Base-by-base conservation (phyloP, 805 yeast species). In the Lipomyces yamadae region DNA sequence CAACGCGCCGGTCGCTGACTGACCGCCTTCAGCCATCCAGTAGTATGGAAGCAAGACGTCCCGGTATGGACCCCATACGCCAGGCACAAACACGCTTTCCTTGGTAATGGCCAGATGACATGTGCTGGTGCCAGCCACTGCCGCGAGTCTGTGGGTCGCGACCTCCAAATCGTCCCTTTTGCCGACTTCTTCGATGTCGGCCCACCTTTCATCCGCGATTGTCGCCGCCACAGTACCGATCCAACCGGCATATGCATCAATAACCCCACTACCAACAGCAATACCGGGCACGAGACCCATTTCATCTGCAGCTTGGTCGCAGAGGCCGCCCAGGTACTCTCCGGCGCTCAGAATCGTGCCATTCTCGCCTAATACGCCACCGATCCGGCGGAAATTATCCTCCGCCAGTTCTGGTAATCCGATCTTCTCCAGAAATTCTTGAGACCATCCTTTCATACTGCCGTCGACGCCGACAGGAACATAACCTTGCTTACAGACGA, bases 21-120 rank as follows among this genome's bases (percentile, higher is more conserved):
- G 99, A n/a, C 99, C 99, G 76, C 99, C 99, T 79, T 95, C 99
- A 13, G 98, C 97, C 70, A 93, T 83, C 98, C 98, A 95, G 74
- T 82, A 88, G 4, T 88, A 92, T 35, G 90, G 89, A n/a, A 96
- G 90, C 81, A 94, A 84, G 4, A 91, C 97, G 78, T 93, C 97
- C 74, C 92, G 84, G 79, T 95, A 95, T 1, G 99, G 99, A 13
- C 99, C 99, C 99, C 99, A 95, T 42, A 95, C 97, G 67, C 99
- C 99, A 56, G 91, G 86, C 8, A 94, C 98, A 76, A 94, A 93
- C 56, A 92, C 86, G 0, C 97, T 90, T 37, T 91, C 88, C 68
- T 85, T 84, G 35, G 96, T 89, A 83, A 94, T 83, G 65, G 91
- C 92, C 73, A 95, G 88, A 78, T 95, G 98, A 76, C 99, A 95